phyloP scores from a whole-genome alignment of 345 rosid species.

The Crucihimalaya himalaica region DNA sequence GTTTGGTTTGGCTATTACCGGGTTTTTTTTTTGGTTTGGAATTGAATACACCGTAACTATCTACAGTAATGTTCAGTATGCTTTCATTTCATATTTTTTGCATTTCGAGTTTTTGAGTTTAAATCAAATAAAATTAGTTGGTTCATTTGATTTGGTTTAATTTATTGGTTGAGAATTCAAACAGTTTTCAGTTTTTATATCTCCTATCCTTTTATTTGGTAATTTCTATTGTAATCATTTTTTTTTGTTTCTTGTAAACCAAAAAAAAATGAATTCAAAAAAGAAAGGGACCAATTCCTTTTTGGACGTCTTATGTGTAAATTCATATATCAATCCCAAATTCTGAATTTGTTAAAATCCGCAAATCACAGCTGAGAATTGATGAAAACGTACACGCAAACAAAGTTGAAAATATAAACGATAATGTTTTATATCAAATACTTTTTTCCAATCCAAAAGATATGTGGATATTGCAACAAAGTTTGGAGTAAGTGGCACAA shows the following conservation, averaged over 20 bases:
- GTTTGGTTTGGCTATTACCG: neutral
- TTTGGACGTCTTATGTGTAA: neutral
- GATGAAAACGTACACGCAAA: conserved; percentile 28
- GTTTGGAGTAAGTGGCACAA: conserved; percentile 19
- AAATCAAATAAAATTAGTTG: neutral
- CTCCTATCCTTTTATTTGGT: too few relatives aligned
- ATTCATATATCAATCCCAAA: neutral
- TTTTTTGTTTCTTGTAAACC: too few relatives aligned
- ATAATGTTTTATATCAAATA: neutral
- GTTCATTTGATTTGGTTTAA: neutral
- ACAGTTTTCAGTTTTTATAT: too few relatives aligned
- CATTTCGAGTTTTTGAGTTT: neutral
- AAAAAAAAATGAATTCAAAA: too few relatives aligned
- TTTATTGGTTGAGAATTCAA: too few relatives aligned
- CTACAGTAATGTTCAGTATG: neutral
- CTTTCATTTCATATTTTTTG: neutral
- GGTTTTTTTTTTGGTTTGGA: neutral
- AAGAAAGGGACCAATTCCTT: neutral
- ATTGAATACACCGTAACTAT: neutral
- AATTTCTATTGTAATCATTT: too few relatives aligned
- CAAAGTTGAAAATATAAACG: conserved; percentile 5
- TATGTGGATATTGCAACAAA: neutral
- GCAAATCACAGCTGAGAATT: neutral
- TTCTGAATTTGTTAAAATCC: neutral
- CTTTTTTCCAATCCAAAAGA: conserved; percentile 11